phyloP scores from a whole-genome alignment of 192 early-diverging fungal species.

The Phlyctochytrium planicorne region DNA sequence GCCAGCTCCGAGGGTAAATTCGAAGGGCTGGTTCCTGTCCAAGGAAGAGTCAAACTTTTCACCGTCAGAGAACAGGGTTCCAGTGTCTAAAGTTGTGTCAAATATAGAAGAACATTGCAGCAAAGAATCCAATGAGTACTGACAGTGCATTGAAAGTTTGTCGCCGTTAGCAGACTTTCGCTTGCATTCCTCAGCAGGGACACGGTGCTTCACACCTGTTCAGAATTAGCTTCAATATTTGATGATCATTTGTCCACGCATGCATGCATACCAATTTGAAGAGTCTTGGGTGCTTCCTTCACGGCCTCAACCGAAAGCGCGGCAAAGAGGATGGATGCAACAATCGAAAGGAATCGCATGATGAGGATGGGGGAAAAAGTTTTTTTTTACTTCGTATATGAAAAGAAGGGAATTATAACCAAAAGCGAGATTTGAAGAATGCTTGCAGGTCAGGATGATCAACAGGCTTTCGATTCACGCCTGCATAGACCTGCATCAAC shows the following conservation, averaged over 20 bases:
- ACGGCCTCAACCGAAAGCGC: neutral
- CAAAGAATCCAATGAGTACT: neutral
- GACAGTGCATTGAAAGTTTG: conserved; percentile 25
- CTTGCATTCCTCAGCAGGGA: conserved; percentile 42
- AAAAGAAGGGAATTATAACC: too few species aligned
- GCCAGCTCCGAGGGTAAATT: conserved; percentile 66
- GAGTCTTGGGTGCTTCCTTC: conserved; percentile 25
- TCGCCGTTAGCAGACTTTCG: conserved; percentile 38
- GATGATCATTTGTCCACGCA: conserved; percentile 22
- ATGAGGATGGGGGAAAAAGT: too few species aligned
- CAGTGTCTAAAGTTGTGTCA: conserved; percentile 14
- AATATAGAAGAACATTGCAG: neutral
- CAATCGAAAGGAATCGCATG: too few species aligned
- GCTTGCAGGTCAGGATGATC: conserved; percentile 45
- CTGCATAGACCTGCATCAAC: conserved; percentile 50
- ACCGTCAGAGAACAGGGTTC: conserved; percentile 35
- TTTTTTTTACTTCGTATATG: too few species aligned
- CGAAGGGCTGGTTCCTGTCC: conserved; percentile 65
- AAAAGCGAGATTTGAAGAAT: conserved; percentile 54
- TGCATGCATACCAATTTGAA: conserved; percentile 38
- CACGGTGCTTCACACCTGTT: neutral
- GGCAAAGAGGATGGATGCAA: too few species aligned
- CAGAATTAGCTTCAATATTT: neutral
- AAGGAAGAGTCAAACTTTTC: conserved; percentile 72
- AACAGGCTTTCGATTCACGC: conserved; percentile 41